Percentiles rank a stretch among this genome's conserved stretches.
Conservation (phyloP, 2,329 filamentous ascomycete genomes). For the Talaromyces islandicus region DNA sequence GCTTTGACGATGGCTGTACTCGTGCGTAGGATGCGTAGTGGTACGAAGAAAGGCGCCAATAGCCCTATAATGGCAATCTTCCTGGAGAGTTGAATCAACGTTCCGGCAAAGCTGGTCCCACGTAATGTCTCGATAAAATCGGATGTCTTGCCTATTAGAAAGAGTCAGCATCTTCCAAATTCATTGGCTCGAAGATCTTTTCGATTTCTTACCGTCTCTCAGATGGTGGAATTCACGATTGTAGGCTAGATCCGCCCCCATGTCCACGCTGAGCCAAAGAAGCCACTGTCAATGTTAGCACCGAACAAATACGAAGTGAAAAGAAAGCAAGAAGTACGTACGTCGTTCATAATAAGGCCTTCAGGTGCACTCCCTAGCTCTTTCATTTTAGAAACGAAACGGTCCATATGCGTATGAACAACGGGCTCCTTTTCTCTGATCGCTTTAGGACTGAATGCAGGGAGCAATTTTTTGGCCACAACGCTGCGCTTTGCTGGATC, state of each 20-base stretch:
- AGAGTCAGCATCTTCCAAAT: background rate
- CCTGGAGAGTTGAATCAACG: background rate
- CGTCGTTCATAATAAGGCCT: background rate
- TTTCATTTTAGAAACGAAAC: background rate
- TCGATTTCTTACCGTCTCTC: background rate
- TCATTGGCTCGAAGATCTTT: background rate
- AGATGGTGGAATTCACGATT: background rate
- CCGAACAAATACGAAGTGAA: no score
- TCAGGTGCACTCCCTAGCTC: background rate
- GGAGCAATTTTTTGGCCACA: constrained; percentile 2
- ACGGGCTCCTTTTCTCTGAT: constrained; percentile 2
- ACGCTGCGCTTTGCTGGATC: constrained; percentile 13
- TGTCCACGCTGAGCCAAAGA: background rate
- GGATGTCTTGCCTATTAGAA: background rate
- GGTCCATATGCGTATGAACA: background rate
- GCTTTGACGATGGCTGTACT: background rate
- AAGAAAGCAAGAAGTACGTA: no score
- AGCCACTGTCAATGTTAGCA: background rate
- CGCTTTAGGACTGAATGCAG: background rate
- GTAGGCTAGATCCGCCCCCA: background rate
- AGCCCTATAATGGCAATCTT: background rate
- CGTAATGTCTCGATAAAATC: background rate
- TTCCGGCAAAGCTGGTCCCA: background rate
- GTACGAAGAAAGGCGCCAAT: background rate
- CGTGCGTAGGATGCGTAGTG: background rate